Evolutionary conservation across 495 filamentous ascomycete species (phyloP), one percentile per base, ranked within the genome.

Genomic region (Neurospora sp.): DNA sequence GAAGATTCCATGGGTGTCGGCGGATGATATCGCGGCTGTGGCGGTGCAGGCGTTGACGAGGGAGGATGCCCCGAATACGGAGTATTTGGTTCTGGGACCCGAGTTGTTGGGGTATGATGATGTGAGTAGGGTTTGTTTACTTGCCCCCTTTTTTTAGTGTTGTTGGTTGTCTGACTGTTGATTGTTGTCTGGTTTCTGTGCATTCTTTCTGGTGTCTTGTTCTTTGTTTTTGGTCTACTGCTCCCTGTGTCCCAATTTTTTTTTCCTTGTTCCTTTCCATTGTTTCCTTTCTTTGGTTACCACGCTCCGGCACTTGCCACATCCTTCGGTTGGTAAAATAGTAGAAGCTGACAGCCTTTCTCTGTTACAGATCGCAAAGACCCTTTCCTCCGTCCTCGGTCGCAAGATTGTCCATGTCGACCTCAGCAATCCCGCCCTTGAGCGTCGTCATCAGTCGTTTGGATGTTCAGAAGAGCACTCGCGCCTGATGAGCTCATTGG

Each of bases 1-100:
- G 20, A 83, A 82, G 73, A 78, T 88, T 62, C 82, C 84, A 0
- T 87, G 84, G 77, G 76, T 87, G n/a, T 82, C 82, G 23, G 81
- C 81, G 7, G 76, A 83, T 18, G 86, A 87, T 72, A 86, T 88
- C 70, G 85, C 86, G 2, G 79, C 81, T 27, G 83, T 86, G 3
- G 86, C 83, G 37, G 81, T 84, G 46, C 75, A 80, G 40, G 80
- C 81, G 4, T 75, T 88, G 66, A 87, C 83, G 9, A 78, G 79
- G 20, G 40, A 75, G 62, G 75, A 79, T n/a, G 72, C 84, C 14
- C 80, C 82, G 20, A 86, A 87, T 72, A 82, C 80, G 0, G 86
- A 87, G 62, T 81, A 82, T 72, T 8, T 83, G 18, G 73, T 88
- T 18, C 73, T 88, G 5, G 87, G 87, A 7, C 78, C 84, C 2